Percentiles rank a stretch among this genome's conserved stretches.
Evolutionary conservation across 2,329 filamentous ascomycete species (phyloP).

Genomic region (Fusarium praegraminearum): DNA sequence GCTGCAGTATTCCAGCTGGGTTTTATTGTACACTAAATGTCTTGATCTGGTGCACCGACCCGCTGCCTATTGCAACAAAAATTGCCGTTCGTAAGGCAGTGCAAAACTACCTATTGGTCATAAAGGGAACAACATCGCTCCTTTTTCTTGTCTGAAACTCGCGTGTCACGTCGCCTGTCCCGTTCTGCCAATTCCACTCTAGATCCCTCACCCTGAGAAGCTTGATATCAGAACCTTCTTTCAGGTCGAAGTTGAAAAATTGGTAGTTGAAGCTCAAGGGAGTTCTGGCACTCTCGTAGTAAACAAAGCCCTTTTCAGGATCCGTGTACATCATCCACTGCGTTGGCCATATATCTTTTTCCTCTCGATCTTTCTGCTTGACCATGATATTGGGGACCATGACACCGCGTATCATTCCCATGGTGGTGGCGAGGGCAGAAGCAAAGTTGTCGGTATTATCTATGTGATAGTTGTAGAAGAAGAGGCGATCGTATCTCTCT

Average conservation of each 20-base stretch:
- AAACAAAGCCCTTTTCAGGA: constrained; percentile 7
- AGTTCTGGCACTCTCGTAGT: constrained; percentile 32
- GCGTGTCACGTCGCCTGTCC: constrained; percentile 20
- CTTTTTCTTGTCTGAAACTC: not conserved
- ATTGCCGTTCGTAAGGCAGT: not conserved
- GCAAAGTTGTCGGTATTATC: constrained; percentile 7
- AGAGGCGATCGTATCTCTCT: constrained; percentile 36
- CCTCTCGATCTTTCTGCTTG: not conserved
- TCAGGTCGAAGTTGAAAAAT: constrained; percentile 12
- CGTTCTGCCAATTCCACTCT: constrained; percentile 10
- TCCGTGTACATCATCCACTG: constrained; percentile 34
- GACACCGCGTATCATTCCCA: constrained; percentile 38
- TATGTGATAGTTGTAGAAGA: constrained; percentile 26
- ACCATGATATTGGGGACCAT: constrained; percentile 24
- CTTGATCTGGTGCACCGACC: not conserved
- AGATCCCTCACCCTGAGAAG: constrained; percentile 11
- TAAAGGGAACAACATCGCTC: not conserved
- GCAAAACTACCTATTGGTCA: not conserved
- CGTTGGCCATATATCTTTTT: constrained; percentile 29
- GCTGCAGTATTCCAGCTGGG: not conserved
- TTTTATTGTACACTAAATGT: not conserved
- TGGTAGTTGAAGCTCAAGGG: constrained; percentile 24
- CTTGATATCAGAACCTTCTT: not conserved
- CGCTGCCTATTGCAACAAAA: not conserved
- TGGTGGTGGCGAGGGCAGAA: constrained; percentile 24